Base-by-base conservation (phyloP, 257 asterid species). In the Scutellaria minor region DNA sequence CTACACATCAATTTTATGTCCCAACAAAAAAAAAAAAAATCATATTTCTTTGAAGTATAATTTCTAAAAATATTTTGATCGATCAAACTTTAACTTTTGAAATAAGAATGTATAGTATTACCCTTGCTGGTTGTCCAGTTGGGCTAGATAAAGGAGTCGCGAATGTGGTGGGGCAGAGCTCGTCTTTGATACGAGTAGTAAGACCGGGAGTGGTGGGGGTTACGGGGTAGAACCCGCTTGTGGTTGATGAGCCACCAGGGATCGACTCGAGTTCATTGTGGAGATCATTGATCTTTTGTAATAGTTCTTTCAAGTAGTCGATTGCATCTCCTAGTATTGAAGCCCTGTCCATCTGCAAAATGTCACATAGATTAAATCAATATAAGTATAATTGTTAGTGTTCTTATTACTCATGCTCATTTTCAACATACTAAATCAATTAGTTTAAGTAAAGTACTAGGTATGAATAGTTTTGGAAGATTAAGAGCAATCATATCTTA, bases 271-370 rank as follows among this genome's bases (percentile, higher is more conserved):
- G 85, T 62, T 90, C 96, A 55, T 83, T 84, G 74, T 90, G 90
- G 55, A 90, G 89, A 76, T 88, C 89, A 67, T 83, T 90, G 79
- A 88, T 88, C 78, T 81, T 82, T 73, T 90, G 88, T 44, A 84
- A 72, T 35, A 90, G 92, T 78, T 90, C 95, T 74, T 88, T 88
- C 52, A 90, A 73, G 77, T 87, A 90, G 68, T 88, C 95, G 31
- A 88, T 88, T 12, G 96, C 92, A 68, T 90, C 96, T 18, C 95
- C 96, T 13, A 90, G 88, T 74, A 90, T 88, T 4, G 96, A 90
- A 51, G 95, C 95, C 76, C 96, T 86, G 75, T 88, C 95, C 96
- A 90, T 88, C 96, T 90, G 83, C 60, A 66, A 47, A 41, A 41
- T 12, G 1, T 12, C 12, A 50, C 55, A 13, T 13, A 50, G 2